Evolutionary conservation across 169 alveolate species (phyloP).

Genomic region (Babesia gibsoni): DNA sequence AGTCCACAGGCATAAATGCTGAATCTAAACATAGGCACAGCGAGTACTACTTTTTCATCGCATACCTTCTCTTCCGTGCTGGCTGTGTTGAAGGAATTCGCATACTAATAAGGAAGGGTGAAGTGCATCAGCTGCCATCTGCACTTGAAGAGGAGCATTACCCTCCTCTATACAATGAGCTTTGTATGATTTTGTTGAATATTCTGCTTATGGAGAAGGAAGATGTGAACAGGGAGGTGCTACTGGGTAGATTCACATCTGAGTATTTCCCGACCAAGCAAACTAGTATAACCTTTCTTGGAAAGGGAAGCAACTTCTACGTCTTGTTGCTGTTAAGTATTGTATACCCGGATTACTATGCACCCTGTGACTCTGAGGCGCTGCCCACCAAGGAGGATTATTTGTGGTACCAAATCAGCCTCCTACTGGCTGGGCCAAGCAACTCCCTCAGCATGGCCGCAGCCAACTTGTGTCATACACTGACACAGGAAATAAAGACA

Average conservation of each 20-base stretch:
- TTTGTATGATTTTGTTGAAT: conserved; percentile 18
- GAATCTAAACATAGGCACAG: conserved; percentile 16
- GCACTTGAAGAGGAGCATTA: conserved; percentile 10
- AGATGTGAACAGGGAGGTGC: conserved; percentile 15
- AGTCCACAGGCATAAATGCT: background rate
- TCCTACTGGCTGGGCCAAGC: conserved; percentile 29
- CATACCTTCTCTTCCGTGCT: conserved; percentile 53
- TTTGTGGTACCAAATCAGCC: conserved; percentile 54
- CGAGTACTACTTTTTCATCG: conserved; percentile 56
- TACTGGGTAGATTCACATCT: conserved; percentile 27
- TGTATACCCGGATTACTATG: conserved; percentile 48
- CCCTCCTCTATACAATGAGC: conserved; percentile 40
- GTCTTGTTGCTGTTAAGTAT: conserved; percentile 38
- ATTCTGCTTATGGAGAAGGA: conserved; percentile 8
- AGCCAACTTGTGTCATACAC: conserved; percentile 27
- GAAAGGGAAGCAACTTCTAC: conserved; percentile 47
- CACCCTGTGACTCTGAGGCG: conserved; percentile 39
- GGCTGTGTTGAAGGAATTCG: conserved; percentile 29
- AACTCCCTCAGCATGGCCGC: conserved; percentile 31
- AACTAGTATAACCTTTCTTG: background rate
- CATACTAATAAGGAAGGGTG: background rate
- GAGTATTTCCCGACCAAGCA: conserved; percentile 46
- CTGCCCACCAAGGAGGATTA: conserved; percentile 58
- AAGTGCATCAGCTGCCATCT: background rate
- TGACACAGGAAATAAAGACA: conserved; percentile 47